Percentiles rank a stretch among this genome's conserved stretches.
Conservation (phyloP, 805 yeast genomes). For the Candida ficus region DNA sequence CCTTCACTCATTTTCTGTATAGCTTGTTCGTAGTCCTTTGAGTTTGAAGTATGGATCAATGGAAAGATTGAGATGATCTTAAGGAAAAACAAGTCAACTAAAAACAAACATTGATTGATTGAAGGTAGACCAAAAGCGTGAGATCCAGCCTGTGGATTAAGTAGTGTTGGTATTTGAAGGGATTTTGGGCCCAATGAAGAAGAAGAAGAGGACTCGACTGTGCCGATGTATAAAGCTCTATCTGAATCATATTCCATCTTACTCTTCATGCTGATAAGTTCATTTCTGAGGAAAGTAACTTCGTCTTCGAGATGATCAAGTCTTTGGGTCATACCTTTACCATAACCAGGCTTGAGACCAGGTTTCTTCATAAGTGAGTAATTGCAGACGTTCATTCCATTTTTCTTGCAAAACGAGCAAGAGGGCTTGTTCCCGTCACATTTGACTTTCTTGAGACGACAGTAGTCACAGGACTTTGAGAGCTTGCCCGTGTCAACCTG, state of each 20-base stretch:
- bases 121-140: conserved; percentile 13
- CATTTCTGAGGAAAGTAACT: conserved; percentile 7
- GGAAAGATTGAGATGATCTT: conserved; percentile 20
- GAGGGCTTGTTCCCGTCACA: conserved; percentile 19
- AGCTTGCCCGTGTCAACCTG: conserved; percentile 7
- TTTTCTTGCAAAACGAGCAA: conserved; percentile 17
- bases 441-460: conserved; percentile 21
- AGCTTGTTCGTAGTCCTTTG: conserved; percentile 8
- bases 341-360: conserved; percentile 22
- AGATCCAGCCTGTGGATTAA: conserved; percentile 11
- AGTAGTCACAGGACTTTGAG: conserved; percentile 20
- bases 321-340: conserved; percentile 18
- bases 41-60: conserved; percentile 17
- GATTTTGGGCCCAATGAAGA: conserved; percentile 4
- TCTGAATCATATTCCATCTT: conserved; percentile 1
- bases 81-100: conserved; percentile 19
- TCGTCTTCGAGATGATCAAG: conserved; percentile 17
- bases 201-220: conserved; percentile 4
- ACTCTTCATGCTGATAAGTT: conserved; percentile 1
- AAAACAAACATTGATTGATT: conserved; percentile 9
- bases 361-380: conserved; percentile 21
- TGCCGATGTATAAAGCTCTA: background rate
- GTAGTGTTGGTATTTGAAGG: conserved; percentile 15
- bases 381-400: conserved; percentile 8
- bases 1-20: conserved; percentile 5